A percentile compares a stretch with the other conserved stretches of the same genome.
These are phyloP conservation scores for Pseudogymnoascus sp. DNA, from an alignment of 2,329 filamentous ascomycete species.

Conservation along the genomic window DNA sequence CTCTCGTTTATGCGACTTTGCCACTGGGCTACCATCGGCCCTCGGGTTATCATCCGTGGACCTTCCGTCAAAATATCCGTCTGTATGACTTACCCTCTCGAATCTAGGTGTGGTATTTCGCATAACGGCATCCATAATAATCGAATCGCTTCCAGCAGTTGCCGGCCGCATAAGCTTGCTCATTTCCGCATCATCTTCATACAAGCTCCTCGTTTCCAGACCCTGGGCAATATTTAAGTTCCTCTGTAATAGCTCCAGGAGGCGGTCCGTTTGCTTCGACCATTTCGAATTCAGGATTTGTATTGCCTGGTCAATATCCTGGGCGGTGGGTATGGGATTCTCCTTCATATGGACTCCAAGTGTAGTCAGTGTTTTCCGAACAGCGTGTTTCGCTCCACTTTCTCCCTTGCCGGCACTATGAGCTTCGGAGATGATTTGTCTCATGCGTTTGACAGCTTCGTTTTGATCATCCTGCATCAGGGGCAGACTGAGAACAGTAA, in stretches of 20 bases:
- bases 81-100: conserved; percentile 20
- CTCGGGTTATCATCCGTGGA: conserved; percentile 26
- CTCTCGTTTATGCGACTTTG: conserved; percentile 39
- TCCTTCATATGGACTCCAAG: conserved; percentile 22
- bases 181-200: conserved; percentile 15
- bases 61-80: conserved; percentile 26
- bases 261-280: conserved; percentile 24
- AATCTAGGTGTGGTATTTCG: conserved; percentile 27
- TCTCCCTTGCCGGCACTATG: conserved; percentile 16
- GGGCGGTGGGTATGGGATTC: conserved; percentile 24
- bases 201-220: conserved; percentile 11
- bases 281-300: conserved; percentile 24
- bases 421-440: conserved; percentile 29
- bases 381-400: conserved; percentile 20
- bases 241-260: conserved; percentile 25
- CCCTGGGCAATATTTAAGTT: conserved; percentile 26
- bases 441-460: conserved; percentile 47
- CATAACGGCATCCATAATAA: conserved; percentile 27
- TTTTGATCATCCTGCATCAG: conserved; percentile 55
- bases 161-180: conserved; percentile 24
- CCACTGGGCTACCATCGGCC: conserved; percentile 35
- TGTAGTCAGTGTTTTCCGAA: conserved; percentile 24
- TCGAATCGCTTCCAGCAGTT: conserved; percentile 25
- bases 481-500: conserved; percentile 54
- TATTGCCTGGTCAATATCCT: conserved; percentile 27